Evolutionary conservation across 371 early-diverging fungal species (phyloP), one percentile per base, ranked within the genome.

Genomic region (Apophysomyces elegans): DNA sequence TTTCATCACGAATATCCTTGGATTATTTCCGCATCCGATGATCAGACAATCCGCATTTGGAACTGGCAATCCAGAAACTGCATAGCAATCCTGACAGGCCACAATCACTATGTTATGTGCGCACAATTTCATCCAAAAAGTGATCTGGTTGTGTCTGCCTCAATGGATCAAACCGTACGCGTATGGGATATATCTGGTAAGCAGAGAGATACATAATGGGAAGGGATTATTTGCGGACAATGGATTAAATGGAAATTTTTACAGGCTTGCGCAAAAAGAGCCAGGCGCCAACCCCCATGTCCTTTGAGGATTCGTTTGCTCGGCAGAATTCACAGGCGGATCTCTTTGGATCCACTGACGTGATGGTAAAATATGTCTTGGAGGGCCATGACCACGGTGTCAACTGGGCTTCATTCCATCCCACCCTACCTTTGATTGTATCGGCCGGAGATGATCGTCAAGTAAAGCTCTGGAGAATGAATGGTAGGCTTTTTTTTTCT

Each of bases 51-150:
- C 68, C 93, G 99, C 66, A 96, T 99, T 64, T 99, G 98, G 98
- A 99, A 99, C 85, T 99, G 99, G 96, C 98, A 99, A 81, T 96
- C 97, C n/a, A 87, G 99, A 62, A 95, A 91, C 76, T 96, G 97
- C 76, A 93, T 99, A 60, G 95, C 96, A 43, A 94, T 97, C 54
- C 86, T 99, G 59, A 96, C 99, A 4, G 99, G 99, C 2, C 99
- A 99, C 81, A 97, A 96, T 71, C 99, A 99, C 81, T 99, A 99
- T 79, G 99, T 99, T n/a, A 99, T 99, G 99, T 90, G 91, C 64
- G 99, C 98, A 4, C 91, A 92, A 74, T 99, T 99, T 86, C 96
- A 99, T 72, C 97, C 97, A 46, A 95, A 92, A 68, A 95, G 97
- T 37, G 95, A 98, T 66, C 79, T 98, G 26, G 90, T 99, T 62